Percentiles rank a stretch among this genome's conserved stretches.
Conservation (phyloP, 805 yeast genomes). For the Kluyveromyces wickerhamii region DNA sequence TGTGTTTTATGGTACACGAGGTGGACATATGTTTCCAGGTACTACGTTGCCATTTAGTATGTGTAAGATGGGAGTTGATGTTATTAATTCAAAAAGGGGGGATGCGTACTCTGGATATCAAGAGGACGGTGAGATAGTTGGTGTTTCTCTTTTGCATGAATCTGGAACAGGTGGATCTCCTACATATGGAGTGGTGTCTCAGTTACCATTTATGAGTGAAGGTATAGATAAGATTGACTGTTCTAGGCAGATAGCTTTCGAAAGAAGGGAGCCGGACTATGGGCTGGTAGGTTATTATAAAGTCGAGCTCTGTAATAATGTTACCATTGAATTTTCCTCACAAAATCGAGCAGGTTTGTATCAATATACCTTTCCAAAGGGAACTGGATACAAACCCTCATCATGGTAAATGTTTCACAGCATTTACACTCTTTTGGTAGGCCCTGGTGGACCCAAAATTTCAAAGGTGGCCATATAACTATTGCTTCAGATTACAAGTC, state of each 20-base stretch:
- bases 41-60: conserved; percentile 32
- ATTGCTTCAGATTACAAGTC: conserved; percentile 11
- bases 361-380: conserved; percentile 20
- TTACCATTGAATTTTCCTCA: conserved; percentile 26
- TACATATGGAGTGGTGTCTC: conserved; percentile 30
- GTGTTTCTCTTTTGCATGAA: conserved; percentile 34
- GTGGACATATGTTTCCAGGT: conserved; percentile 33
- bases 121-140: conserved; percentile 26
- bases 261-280: conserved; percentile 15
- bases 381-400: conserved; percentile 1
- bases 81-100: conserved; percentile 16
- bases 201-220: conserved; percentile 22
- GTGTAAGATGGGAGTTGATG: conserved; percentile 33
- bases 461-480: conserved; percentile 22
- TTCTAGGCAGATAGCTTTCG: conserved; percentile 9
- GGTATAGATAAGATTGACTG: conserved; percentile 9
- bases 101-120: conserved; percentile 32
- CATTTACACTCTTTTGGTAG: conserved; percentile 24
- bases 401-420: conserved; percentile 28
- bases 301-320: conserved; percentile 16
- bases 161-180: conserved; percentile 37
- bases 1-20: conserved; percentile 31
- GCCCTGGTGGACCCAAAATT: conserved; percentile 31
- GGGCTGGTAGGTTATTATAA: conserved; percentile 26
- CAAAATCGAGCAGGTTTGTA: conserved; percentile 25